Base-by-base conservation (phyloP, 2,329 filamentous ascomycete species). In the Alternaria sp. region DNA sequence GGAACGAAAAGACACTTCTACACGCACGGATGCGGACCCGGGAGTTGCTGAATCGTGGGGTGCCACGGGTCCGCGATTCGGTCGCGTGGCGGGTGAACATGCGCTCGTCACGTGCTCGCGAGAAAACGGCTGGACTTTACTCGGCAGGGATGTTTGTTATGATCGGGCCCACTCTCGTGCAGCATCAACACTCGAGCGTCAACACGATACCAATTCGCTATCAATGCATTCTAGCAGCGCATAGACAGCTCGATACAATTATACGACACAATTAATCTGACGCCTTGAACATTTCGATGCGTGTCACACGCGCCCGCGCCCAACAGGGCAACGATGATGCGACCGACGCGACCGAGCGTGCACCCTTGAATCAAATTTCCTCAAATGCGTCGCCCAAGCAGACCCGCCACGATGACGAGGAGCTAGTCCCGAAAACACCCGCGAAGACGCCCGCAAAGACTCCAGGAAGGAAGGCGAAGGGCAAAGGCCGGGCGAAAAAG, bases 221-320 rank as follows among this genome's bases (percentile, higher is more conserved):
- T 54, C 49, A 49, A 74, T 73, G 71, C 58, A 60, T 72, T 60
- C 44, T 28, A 54, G 51, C 59, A 57, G 47, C 58, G 57, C 62
- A 68, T 63, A 61, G 23, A 54, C 60, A 56, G 25, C 46, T 49
- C 54, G n/a, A 63, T 28, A 56, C 44, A 32, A 30, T 23, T 64
- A 61, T 19, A 45, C 12, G 25, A 47, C 26, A 55, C 44, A 11
- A 5, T 26, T n/a, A 30, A 44, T 28, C 46, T 54, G 40, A n/a
- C 49, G 61, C 50, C 36, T 51, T 49, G 12, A 40, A 17, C 58
- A 65, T 51, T 47, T 72, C 63, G 40, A 80, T 80, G 78, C 82
- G 82, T 75, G 74, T 83, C 64, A 84, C 82, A 58, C 80, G 82
- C 62, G 80, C 82, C 36, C 76, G 81, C 72, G 79, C 81, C 61